A percentile compares a stretch with the other conserved stretches of the same genome.
Conservation (phyloP, 2,329 filamentous ascomycete species). For the Metarhizium guizhouense region DNA sequence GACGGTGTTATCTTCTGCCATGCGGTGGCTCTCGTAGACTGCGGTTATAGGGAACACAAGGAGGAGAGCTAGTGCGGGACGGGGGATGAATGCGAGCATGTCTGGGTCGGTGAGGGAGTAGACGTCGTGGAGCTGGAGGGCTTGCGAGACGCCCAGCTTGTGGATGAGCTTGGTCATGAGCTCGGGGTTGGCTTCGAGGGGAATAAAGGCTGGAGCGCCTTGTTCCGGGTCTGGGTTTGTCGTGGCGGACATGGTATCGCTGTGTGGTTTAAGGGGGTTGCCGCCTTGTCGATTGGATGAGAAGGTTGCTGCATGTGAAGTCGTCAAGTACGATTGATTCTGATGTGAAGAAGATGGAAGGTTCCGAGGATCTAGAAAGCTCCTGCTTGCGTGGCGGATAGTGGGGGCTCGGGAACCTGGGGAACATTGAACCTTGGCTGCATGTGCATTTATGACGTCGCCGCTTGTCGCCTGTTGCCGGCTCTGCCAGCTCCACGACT, state of each 20-base stretch:
- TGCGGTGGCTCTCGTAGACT: constrained; percentile 68
- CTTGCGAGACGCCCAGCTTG: constrained; percentile 72
- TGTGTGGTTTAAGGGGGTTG: background rate
- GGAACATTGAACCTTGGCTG: no score
- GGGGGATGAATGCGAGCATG: constrained; percentile 77
- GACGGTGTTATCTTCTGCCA: constrained; percentile 59
- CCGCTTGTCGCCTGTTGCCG: no score
- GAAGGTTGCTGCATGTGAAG: background rate
- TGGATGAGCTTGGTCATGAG: constrained; percentile 79
- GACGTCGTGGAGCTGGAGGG: constrained; percentile 78
- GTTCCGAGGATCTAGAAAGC: background rate
- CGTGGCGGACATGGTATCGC: constrained; percentile 21
- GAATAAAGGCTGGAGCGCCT: constrained; percentile 42
- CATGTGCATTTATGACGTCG: no score
- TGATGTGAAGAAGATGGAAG: background rate
- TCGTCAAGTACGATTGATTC: no score
- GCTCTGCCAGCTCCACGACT: no score
- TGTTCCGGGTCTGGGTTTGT: constrained; percentile 31
- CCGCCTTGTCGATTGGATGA: background rate
- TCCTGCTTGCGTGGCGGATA: no score
- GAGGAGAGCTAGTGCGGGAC: constrained; percentile 78
- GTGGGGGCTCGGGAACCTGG: no score
- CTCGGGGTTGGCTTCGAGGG: constrained; percentile 69
- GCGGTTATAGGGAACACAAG: constrained; percentile 83
- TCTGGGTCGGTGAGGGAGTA: constrained; percentile 82